Conservation (phyloP, 2,329 filamentous ascomycete genomes). For the Ophiostoma perfectum region DNA sequence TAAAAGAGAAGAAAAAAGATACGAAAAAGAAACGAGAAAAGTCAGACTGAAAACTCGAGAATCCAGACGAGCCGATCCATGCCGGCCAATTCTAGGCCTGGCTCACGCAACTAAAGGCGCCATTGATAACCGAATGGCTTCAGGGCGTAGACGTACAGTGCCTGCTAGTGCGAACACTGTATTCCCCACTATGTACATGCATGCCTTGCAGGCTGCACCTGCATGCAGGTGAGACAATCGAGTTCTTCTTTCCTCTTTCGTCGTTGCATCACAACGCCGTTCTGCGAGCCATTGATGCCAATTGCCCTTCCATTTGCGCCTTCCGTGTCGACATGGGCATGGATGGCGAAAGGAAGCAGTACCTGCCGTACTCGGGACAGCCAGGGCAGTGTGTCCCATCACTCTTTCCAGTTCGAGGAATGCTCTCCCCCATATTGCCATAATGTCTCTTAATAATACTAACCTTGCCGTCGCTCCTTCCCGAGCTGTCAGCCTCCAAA, state of each 20-base stretch:
- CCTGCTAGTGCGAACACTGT: neutral
- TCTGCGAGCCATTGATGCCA: conserved; percentile 5
- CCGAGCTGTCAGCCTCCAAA: neutral
- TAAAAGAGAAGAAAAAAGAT: no score
- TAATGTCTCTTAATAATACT: no score
- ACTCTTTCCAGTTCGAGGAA: no score
- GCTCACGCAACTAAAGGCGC: neutral
- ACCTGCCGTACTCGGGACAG: no score
- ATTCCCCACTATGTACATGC: neutral
- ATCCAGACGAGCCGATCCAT: neutral
- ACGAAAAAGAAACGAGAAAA: neutral
- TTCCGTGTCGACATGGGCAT: neutral
- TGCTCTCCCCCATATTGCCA: no score
- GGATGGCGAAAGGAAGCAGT: no score
- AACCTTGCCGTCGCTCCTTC: neutral
- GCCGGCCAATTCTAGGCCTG: neutral
- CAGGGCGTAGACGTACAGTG: neutral
- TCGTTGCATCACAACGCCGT: conserved; percentile 5
- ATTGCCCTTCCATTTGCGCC: no score
- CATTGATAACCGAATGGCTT: neutral
- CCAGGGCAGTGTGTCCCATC: no score
- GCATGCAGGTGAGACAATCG: conserved; percentile 13
- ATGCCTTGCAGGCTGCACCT: neutral
- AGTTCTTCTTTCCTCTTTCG: conserved; percentile 18
- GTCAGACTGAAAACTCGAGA: neutral